A percentile compares a stretch with the other conserved stretches of the same genome.
Evolutionary conservation across 257 asterid species (phyloP).

Genomic region (Coffea eugenioides): DNA sequence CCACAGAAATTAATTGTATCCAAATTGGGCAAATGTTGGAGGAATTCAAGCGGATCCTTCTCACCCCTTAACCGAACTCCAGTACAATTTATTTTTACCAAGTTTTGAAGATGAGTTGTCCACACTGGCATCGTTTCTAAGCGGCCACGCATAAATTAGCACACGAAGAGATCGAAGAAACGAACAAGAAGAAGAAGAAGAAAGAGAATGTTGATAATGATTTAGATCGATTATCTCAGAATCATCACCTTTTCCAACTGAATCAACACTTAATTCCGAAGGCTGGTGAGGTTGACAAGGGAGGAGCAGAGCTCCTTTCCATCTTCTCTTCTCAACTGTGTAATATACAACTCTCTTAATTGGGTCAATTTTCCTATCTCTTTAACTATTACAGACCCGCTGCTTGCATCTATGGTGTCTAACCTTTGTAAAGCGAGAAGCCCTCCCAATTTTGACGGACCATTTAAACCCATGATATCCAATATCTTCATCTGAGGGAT

Average conservation of each 20-base stretch:
- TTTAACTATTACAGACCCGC: not conserved
- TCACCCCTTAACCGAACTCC: constrained; percentile 11
- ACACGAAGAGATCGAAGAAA: not conserved
- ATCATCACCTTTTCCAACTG: not conserved
- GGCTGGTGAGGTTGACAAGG: constrained; percentile 23
- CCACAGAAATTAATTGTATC: not conserved
- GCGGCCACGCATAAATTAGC: constrained; percentile 1
- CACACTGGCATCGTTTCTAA: constrained; percentile 31
- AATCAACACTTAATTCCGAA: constrained; percentile 5
- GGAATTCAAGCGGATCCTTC: constrained; percentile 21
- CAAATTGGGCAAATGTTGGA: constrained; percentile 37
- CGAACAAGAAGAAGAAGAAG: not conserved
- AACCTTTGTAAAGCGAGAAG: constrained; percentile 10
- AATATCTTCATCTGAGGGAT: not conserved
- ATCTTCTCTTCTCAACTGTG: constrained; percentile 23
- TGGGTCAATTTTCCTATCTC: constrained; percentile 27
- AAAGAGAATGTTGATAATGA: not conserved
- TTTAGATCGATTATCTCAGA: no score
- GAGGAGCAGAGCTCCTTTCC: constrained; percentile 17
- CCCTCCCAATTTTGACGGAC: constrained; percentile 14
- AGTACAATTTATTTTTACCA: not conserved
- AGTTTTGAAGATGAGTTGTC: constrained; percentile 20
- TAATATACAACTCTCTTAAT: constrained; percentile 13
- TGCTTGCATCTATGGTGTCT: not conserved
- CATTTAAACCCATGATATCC: constrained; percentile 1